Conservation (phyloP, 2,329 filamentous ascomycete genomes). For the Sphaerostilbella broomeana region DNA sequence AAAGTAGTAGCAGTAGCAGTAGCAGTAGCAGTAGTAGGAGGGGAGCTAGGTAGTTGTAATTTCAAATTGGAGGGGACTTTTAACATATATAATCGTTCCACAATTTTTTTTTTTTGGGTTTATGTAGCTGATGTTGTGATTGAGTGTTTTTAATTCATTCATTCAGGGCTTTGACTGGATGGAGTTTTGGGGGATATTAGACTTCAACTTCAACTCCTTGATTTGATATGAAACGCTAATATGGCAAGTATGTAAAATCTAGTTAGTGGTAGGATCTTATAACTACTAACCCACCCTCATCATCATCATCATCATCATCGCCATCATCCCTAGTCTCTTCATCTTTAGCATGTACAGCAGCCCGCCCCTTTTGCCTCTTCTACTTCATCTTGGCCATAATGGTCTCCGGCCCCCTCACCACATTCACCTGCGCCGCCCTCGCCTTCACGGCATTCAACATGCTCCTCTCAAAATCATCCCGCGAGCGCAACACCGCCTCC, state of each 20-base stretch:
- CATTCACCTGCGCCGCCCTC: constrained; percentile 76
- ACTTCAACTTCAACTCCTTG: no score
- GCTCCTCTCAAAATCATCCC: constrained; percentile 89
- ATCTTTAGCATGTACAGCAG: not conserved
- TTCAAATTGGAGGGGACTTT: no score
- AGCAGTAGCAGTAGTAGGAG: no score
- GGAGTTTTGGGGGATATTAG: no score
- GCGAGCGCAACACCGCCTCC: constrained; percentile 75
- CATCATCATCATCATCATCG: not conserved
- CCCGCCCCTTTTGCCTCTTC: not conserved
- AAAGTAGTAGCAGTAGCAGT: no score
- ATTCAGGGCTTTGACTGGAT: no score
- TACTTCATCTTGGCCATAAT: constrained; percentile 91
- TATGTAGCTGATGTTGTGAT: not conserved
- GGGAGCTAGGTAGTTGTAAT: no score
- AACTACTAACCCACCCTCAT: not conserved
- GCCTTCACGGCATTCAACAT: constrained; percentile 87
- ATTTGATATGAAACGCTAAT: constrained; percentile 11
- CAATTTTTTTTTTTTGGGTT: not conserved
- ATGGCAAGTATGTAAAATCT: constrained; percentile 9
- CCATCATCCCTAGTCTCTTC: not conserved
- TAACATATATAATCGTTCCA: not conserved
- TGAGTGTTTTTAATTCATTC: constrained; percentile 3
- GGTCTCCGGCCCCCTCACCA: constrained; percentile 76
- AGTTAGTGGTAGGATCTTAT: not conserved